Evolutionary conservation across 805 yeast species (phyloP).

Genomic region (Yarrowia sp.): DNA sequence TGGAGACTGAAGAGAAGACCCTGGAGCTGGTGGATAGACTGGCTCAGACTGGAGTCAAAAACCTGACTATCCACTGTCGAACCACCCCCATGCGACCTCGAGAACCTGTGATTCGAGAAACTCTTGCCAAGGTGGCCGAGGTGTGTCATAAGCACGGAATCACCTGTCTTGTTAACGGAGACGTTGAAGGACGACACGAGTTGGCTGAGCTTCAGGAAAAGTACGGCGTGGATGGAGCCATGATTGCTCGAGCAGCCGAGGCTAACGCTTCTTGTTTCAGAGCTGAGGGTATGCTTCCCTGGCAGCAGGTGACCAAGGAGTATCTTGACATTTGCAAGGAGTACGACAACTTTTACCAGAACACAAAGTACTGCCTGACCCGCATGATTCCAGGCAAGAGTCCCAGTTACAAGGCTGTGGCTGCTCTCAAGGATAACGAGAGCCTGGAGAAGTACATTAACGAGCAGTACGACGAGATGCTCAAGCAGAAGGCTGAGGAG

Average conservation of each 20-base stretch:
- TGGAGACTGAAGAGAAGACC: constrained; percentile 69
- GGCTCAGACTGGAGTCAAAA: constrained; percentile 79
- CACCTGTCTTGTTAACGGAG: constrained; percentile 84
- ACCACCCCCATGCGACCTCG: constrained; percentile 84
- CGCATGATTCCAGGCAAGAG: constrained; percentile 82
- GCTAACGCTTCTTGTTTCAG: constrained; percentile 79
- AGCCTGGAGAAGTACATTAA: constrained; percentile 13
- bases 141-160: constrained; percentile 69
- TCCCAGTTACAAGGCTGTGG: constrained; percentile 62
- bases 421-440: constrained; percentile 58
- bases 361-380: constrained; percentile 80
- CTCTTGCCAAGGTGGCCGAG: constrained; percentile 64
- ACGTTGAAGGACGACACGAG: constrained; percentile 62
- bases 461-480: constrained; percentile 17
- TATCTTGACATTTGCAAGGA: constrained; percentile 61
- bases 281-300: constrained; percentile 54
- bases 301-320: constrained; percentile 64
- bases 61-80: constrained; percentile 91
- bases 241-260: constrained; percentile 95
- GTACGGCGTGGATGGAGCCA: constrained; percentile 76
- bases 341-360: constrained; percentile 69
- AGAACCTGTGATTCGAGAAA: constrained; percentile 77
- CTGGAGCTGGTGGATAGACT: constrained; percentile 63
- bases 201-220: constrained; percentile 57
- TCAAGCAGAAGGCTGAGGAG: not conserved